phyloP scores from a whole-genome alignment of 2,329 filamentous ascomycete genomes.

The Torrubiellomyces zombiae region DNA sequence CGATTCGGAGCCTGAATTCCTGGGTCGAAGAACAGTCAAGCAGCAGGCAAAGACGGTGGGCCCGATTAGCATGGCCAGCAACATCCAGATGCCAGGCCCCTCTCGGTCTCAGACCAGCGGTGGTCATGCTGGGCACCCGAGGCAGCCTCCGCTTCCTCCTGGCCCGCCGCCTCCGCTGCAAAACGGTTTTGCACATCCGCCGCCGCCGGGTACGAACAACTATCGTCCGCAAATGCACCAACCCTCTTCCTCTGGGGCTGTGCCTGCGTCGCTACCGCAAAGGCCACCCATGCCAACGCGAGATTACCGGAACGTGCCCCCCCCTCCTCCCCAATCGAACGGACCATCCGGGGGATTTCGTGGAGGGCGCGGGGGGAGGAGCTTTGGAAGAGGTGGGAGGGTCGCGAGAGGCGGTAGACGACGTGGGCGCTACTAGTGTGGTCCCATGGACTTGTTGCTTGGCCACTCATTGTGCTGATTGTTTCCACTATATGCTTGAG shows the following conservation, averaged over 20 bases:
- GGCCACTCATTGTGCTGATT: too few species aligned
- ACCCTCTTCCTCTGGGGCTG: conserved; percentile 5
- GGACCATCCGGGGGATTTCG: conserved; percentile 9
- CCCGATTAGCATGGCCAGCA: conserved; percentile 22
- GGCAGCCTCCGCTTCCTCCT: conserved; percentile 20
- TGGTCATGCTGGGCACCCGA: conserved; percentile 5
- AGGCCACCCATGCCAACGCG: conserved; percentile 12
- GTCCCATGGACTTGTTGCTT: too few species aligned
- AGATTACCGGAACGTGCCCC: conserved; percentile 14
- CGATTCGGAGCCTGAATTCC: conserved; percentile 28
- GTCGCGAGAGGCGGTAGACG: conserved; percentile 6
- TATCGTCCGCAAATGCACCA: conserved; percentile 7
- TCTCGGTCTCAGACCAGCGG: conserved; percentile 8
- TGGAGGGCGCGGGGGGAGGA: conserved; percentile 8
- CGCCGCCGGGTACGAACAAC: conserved; percentile 9
- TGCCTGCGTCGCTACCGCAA: conserved; percentile 12
- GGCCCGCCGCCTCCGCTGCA: conserved; percentile 19
- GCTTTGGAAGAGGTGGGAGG: conserved; percentile 11
- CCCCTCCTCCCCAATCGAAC: conserved; percentile 9
- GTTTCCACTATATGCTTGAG: too few species aligned
- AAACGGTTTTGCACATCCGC: conserved; percentile 9
- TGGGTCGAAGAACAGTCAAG: conserved; percentile 17
- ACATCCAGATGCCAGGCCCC: conserved; percentile 23
- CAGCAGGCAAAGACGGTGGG: conserved; percentile 12
- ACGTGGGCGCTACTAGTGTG: too few species aligned